A percentile compares a stretch with the other conserved stretches of the same genome.
phyloP scores from a whole-genome alignment of 192 early-diverging fungal genomes.

The Coemansia nantahalensis region DNA sequence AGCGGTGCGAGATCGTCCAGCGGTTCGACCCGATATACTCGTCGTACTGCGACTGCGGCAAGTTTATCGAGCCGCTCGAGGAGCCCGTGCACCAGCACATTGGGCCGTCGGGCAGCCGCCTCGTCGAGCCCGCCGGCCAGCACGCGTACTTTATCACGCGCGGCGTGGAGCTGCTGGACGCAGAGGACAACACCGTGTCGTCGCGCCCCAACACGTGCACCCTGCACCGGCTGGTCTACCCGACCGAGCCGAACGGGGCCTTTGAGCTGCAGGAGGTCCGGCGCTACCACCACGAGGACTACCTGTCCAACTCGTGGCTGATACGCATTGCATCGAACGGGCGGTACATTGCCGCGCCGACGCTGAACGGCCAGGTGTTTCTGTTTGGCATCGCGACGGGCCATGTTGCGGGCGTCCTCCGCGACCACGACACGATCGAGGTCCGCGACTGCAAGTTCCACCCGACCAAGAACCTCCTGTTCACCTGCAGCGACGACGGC shows the following conservation, averaged over 20 bases:
- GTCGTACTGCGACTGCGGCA: constrained; percentile 93
- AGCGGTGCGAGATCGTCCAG: constrained; percentile 58
- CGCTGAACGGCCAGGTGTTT: constrained; percentile 85
- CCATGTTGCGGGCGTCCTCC: constrained; percentile 70
- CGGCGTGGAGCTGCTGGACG: constrained; percentile 88
- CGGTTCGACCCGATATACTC: constrained; percentile 73
- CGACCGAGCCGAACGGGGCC: constrained; percentile 58
- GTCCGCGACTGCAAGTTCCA: constrained; percentile 93
- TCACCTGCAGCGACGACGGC: constrained; percentile 84
- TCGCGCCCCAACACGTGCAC: constrained; percentile 85
- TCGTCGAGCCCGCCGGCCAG: constrained; percentile 14
- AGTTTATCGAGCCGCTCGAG: constrained; percentile 78
- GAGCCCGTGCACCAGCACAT: constrained; percentile 41
- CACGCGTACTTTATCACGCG: constrained; percentile 83
- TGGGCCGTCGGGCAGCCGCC: background rate
- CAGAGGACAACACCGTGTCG: constrained; percentile 66
- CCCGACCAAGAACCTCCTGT: constrained; percentile 71
- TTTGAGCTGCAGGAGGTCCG: constrained; percentile 79
- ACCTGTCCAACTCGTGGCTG: constrained; percentile 92
- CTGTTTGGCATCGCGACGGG: constrained; percentile 78
- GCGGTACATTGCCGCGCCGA: constrained; percentile 85
- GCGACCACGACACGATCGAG: constrained; percentile 89
- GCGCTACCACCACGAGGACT: constrained; percentile 77
- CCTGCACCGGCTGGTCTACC: constrained; percentile 85
- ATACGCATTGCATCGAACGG: constrained; percentile 86